These are phyloP conservation scores for Chaetomiaceae sp. DNA, from an alignment of 2,329 filamentous ascomycete genomes.

Conservation along the genomic window DNA sequence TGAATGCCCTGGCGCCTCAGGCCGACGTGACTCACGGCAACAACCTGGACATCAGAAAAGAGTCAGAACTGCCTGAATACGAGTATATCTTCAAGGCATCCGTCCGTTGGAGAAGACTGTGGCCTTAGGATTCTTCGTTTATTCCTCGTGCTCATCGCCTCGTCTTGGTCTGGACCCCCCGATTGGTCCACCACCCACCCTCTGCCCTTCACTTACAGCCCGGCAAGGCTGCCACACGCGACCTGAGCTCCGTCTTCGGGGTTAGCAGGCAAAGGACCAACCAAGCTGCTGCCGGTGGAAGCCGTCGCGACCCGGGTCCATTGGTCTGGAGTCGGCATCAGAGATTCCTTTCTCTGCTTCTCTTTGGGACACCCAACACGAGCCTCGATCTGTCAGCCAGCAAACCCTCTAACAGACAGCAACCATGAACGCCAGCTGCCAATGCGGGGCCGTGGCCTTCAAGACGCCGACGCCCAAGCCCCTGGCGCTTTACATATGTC, in stretches of 20 bases:
- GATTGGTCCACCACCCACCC: background rate
- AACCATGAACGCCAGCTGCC: slow-evolving; percentile 56
- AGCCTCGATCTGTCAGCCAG: too few species aligned
- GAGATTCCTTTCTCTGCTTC: background rate
- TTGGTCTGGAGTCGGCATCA: background rate
- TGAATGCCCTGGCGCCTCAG: slow-evolving; percentile 9
- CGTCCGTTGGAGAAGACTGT: background rate
- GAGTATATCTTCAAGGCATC: slow-evolving; percentile 6
- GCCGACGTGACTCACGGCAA: slow-evolving; percentile 21
- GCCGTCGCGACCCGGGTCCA: slow-evolving; percentile 8
- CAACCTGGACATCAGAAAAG: background rate
- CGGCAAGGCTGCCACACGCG: background rate
- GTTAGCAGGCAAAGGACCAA: background rate
- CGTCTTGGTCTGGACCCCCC: background rate
- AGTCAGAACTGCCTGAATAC: background rate
- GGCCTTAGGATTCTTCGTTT: slow-evolving; percentile 9
- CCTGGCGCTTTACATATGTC: slow-evolving; percentile 65
- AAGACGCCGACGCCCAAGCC: slow-evolving; percentile 57
- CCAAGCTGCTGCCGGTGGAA: slow-evolving; percentile 6
- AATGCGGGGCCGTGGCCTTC: slow-evolving; percentile 62
- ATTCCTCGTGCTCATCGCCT: background rate
- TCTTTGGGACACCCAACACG: too few species aligned
- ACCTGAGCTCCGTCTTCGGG: slow-evolving; percentile 13
- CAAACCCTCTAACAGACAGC: background rate
- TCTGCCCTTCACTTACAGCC: background rate